phyloP scores from a whole-genome alignment of 1,284 basidiomycete genomes.

The Rhodotorula glutinis region DNA sequence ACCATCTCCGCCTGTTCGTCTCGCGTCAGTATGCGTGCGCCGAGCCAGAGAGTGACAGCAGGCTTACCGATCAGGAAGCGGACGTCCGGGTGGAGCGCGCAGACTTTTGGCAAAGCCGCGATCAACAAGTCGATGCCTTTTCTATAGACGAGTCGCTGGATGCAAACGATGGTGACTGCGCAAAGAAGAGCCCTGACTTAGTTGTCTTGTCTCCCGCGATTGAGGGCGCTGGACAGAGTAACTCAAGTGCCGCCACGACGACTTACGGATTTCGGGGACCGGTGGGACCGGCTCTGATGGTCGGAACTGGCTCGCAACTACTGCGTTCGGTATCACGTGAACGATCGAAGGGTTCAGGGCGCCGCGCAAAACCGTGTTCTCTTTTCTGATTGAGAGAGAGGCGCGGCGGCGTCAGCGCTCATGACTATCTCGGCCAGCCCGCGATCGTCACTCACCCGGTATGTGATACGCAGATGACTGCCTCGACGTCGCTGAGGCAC shows the following conservation, averaged over 20 bases:
- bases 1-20: slow-evolving; percentile 66
- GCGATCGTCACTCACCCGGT: slow-evolving; percentile 63
- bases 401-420: slow-evolving; percentile 54
- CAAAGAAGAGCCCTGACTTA: too few relatives aligned
- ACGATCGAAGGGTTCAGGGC: slow-evolving; percentile 67
- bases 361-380: slow-evolving; percentile 90
- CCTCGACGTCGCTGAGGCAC: slow-evolving; percentile 83
- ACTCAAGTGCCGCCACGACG: too few relatives aligned
- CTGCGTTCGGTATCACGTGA: slow-evolving; percentile 90
- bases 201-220: too few relatives aligned
- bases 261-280: slow-evolving; percentile 61
- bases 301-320: slow-evolving; percentile 81
- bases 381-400: slow-evolving; percentile 49
- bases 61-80: slow-evolving; percentile 77
- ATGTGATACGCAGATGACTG: slow-evolving; percentile 94
- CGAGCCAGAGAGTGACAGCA: not conserved
- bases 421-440: not conserved
- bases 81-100: slow-evolving; percentile 75
- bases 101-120: slow-evolving; percentile 84
- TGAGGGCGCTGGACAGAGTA: too few relatives aligned
- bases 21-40: not conserved
- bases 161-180: slow-evolving; percentile 83
- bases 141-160: slow-evolving; percentile 93
- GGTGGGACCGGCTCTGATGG: slow-evolving; percentile 56
- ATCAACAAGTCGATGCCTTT: slow-evolving; percentile 96